Conservation (phyloP, 1,284 basidiomycete species). For the Ganoderma multipileum region DNA sequence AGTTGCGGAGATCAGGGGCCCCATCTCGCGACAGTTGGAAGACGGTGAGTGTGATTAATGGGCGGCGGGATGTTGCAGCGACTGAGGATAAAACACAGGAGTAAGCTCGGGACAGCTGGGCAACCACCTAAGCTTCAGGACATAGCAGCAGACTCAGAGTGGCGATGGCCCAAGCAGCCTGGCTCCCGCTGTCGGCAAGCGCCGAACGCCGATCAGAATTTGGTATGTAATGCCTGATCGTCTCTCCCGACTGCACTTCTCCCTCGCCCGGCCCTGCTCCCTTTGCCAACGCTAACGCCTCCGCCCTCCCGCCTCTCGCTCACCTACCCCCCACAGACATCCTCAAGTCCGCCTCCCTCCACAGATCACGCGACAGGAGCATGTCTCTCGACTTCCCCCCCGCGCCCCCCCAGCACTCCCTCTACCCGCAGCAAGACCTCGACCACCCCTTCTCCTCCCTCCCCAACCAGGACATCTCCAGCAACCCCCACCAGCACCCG, state of each 20-base stretch:
- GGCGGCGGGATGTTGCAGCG: slow-evolving; percentile 10
- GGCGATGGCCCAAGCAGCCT: slow-evolving; percentile 45
- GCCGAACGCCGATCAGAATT: slow-evolving; percentile 62
- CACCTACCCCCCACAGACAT: slow-evolving; percentile 39
- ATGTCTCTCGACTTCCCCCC: slow-evolving; percentile 66
- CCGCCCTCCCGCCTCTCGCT: slow-evolving; percentile 10
- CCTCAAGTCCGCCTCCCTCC: slow-evolving; percentile 51
- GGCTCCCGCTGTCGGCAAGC: slow-evolving; percentile 43
- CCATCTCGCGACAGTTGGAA: slow-evolving; percentile 3
- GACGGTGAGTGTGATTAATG: slow-evolving; percentile 26
- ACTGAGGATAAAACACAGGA: slow-evolving; percentile 22
- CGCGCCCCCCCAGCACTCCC: slow-evolving; percentile 46
- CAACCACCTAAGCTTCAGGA: slow-evolving; percentile 7
- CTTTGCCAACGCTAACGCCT: slow-evolving; percentile 23
- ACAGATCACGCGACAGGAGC: slow-evolving; percentile 46
- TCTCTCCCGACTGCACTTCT: slow-evolving; percentile 22
- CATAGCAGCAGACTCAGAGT: neutral
- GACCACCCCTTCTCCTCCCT: slow-evolving; percentile 40
- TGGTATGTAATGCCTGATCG: slow-evolving; percentile 42
- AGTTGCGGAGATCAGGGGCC: slow-evolving; percentile 13
- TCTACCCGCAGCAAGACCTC: slow-evolving; percentile 56
- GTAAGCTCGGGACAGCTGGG: slow-evolving; percentile 17
- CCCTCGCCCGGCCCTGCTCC: slow-evolving; percentile 13
- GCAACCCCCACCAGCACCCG: slow-evolving; percentile 30
- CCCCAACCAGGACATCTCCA: slow-evolving; percentile 35